Evolutionary conservation across 371 early-diverging fungal genomes (phyloP).

Genomic region (Mucor sp.): DNA sequence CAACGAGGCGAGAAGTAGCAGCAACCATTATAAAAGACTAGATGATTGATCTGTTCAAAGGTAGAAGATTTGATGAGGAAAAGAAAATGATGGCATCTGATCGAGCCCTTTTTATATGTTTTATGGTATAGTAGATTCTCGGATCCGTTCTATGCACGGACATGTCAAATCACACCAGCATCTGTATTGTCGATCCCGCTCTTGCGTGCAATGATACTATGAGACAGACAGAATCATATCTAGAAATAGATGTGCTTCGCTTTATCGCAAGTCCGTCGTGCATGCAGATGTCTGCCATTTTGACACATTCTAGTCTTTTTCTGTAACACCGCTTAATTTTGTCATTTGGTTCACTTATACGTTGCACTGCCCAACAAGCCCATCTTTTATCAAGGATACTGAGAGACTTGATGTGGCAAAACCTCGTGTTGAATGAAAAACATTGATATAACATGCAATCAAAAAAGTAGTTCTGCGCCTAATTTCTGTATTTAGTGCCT

Average conservation of each 20-base stretch:
- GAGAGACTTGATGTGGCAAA: not conserved
- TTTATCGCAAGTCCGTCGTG: not conserved
- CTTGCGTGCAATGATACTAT: not conserved
- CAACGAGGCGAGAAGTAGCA: not conserved
- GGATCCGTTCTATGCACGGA: not conserved
- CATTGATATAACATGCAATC: not conserved
- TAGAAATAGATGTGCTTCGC: not conserved
- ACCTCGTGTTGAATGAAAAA: not conserved
- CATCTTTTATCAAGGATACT: not conserved
- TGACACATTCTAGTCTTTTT: not conserved
- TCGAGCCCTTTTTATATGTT: not conserved
- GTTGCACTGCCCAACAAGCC: not conserved
- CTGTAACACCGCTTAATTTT: not conserved
- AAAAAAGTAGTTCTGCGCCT: not conserved
- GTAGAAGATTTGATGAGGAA: not conserved
- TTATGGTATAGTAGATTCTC: not conserved
- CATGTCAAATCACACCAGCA: not conserved
- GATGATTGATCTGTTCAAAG: not conserved
- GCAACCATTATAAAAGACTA: not conserved
- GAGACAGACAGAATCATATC: not conserved
- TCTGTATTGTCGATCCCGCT: not conserved
- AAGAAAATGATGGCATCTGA: not conserved
- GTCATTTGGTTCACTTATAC: not conserved
- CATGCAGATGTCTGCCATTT: not conserved
- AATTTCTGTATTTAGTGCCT: not conserved